These are phyloP conservation scores for Nicotiana otophora DNA, from an alignment of 257 asterid genomes.

Conservation along the genomic window DNA sequence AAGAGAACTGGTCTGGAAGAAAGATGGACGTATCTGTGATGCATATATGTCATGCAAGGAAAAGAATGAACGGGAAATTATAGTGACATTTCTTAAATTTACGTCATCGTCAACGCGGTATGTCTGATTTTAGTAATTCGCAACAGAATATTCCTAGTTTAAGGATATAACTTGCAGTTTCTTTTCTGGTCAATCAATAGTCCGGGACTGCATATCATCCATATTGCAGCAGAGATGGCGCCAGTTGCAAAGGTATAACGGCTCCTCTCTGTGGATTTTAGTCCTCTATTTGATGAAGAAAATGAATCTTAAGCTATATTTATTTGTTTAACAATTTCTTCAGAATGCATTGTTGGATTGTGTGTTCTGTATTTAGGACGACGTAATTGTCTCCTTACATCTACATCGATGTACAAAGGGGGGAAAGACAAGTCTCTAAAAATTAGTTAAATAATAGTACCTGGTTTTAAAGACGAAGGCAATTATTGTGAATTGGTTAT, in stretches of 20 bases:
- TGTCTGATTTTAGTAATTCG: conserved; percentile 4
- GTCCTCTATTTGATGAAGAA: neutral
- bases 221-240: conserved; percentile 98
- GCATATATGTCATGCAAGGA: conserved; percentile 63
- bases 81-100: conserved; percentile 50
- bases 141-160: neutral
- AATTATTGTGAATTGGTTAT: neutral
- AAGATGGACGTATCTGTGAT: conserved; percentile 50
- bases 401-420: neutral
- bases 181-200: conserved; percentile 35
- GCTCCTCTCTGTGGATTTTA: neutral
- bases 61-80: conserved; percentile 61
- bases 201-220: conserved; percentile 75
- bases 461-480: neutral
- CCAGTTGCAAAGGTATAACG: conserved; percentile 93
- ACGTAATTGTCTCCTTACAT: neutral
- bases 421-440: neutral
- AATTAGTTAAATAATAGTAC: neutral
- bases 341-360: neutral
- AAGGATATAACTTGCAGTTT: conserved; percentile 24
- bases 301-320: neutral
- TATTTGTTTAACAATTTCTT: neutral
- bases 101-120: conserved; percentile 54
- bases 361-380: neutral
- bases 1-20: conserved; percentile 75